A percentile compares a stretch with the other conserved stretches of the same genome.
phyloP scores from a whole-genome alignment of 2,329 filamentous ascomycete genomes.

The Nemania diffusa region DNA sequence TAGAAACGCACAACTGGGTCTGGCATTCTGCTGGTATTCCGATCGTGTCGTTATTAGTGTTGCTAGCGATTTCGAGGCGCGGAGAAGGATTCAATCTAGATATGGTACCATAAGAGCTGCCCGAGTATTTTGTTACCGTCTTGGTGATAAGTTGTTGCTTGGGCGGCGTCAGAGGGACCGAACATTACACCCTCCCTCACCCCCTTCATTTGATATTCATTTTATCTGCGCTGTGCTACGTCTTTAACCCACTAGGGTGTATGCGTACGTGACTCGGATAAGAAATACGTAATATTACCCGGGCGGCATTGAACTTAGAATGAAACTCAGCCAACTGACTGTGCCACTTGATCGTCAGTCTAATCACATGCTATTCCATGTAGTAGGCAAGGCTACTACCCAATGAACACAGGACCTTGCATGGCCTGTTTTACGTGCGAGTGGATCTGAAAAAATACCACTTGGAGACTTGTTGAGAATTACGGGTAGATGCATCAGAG shows the following conservation, averaged over 20 bases:
- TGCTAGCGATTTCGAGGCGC: slow-evolving; percentile 61
- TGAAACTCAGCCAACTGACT: background rate
- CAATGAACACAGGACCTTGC: background rate
- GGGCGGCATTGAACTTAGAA: background rate
- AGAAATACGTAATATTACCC: background rate
- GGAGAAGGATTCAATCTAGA: slow-evolving; percentile 55
- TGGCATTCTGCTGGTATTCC: slow-evolving; percentile 75
- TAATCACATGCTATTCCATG: background rate
- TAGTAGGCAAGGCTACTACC: background rate
- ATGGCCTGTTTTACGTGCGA: background rate
- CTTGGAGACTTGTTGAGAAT: slow-evolving; percentile 4
- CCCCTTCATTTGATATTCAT: background rate
- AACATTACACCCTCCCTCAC: slow-evolving; percentile 60
- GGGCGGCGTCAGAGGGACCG: slow-evolving; percentile 87
- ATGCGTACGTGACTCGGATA: background rate
- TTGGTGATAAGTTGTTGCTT: slow-evolving; percentile 64
- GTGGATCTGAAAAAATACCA: background rate
- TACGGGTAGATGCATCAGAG: background rate
- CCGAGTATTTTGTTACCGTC: slow-evolving; percentile 64
- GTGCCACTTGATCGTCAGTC: background rate
- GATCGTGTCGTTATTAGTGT: slow-evolving; percentile 67
- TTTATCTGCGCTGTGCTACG: background rate
- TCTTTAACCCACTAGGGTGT: background rate
- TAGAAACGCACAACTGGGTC: slow-evolving; percentile 60
- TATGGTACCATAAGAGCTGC: slow-evolving; percentile 78